These are phyloP conservation scores for Sextonia rubra DNA, from an alignment of 164 flowering plant genomes.

Conservation along the genomic window DNA sequence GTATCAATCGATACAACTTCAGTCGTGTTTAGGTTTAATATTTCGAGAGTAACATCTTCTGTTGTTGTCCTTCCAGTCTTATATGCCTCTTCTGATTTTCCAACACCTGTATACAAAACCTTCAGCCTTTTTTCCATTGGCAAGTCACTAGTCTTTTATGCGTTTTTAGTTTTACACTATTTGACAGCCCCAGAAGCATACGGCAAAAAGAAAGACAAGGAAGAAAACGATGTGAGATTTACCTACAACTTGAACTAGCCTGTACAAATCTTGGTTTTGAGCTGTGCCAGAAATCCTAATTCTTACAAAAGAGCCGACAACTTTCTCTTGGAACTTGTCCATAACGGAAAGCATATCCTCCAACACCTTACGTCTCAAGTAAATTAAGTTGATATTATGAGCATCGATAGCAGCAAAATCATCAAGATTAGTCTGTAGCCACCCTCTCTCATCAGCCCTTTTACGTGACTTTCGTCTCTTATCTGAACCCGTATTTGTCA, in stretches of 20 bases:
- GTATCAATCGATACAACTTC: conserved; percentile 71
- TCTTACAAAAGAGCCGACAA: conserved; percentile 79
- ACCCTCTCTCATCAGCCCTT: conserved; percentile 32
- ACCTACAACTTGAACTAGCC: conserved; percentile 96
- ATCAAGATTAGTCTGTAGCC: conserved; percentile 55
- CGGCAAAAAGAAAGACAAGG: not conserved
- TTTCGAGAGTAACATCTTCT: conserved; percentile 63
- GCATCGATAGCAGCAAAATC: conserved; percentile 95
- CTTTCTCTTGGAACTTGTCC: conserved; percentile 65
- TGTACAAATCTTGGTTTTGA: conserved; percentile 86
- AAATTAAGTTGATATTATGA: conserved; percentile 81
- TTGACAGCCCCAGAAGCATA: not conserved
- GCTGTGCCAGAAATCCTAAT: conserved; percentile 73
- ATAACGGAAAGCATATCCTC: conserved; percentile 72
- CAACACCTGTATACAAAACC: conserved; percentile 53
- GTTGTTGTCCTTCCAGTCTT: conserved; percentile 71
- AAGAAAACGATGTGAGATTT: conserved; percentile 14
- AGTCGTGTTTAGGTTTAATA: conserved; percentile 72
- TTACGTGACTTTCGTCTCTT: conserved; percentile 63
- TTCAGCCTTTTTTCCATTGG: conserved; percentile 1
- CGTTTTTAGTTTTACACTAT: not conserved
- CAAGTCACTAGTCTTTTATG: conserved; percentile 2
- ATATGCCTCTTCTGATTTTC: conserved; percentile 63
- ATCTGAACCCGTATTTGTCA: conserved; percentile 35
- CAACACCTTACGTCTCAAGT: conserved; percentile 66